Percentiles rank a stretch among this genome's conserved stretches.
Evolutionary conservation across 2,329 filamentous ascomycete species (phyloP).

Genomic region (Cladosporium velox): DNA sequence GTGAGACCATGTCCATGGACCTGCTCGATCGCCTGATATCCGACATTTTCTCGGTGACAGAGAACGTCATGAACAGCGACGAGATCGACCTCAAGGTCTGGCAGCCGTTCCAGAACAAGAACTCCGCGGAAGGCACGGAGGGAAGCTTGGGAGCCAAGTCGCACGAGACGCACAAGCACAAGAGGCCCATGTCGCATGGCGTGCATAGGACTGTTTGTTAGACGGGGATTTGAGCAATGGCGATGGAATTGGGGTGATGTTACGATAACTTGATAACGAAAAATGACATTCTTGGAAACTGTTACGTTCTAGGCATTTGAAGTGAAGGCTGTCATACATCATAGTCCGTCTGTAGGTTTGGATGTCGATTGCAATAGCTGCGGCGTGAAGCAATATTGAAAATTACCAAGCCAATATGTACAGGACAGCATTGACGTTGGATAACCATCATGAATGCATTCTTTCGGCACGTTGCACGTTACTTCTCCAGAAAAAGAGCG

Average conservation of each 20-base stretch:
- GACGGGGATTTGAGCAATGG: neutral
- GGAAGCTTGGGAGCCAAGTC: conserved; percentile 39
- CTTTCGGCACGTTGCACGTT: no score
- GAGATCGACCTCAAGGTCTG: conserved; percentile 54
- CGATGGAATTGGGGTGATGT: neutral
- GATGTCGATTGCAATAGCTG: no score
- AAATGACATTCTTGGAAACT: neutral
- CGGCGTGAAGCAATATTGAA: no score
- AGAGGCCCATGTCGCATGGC: conserved; percentile 49
- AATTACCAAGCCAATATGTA: no score
- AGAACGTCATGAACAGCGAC: conserved; percentile 59
- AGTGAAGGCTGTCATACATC: neutral
- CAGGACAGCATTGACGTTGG: no score
- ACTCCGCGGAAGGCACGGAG: conserved; percentile 47
- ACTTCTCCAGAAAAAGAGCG: no score
- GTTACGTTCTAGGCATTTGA: neutral
- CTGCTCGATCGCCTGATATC: conserved; percentile 63
- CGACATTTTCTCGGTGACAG: conserved; percentile 63
- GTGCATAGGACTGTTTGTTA: conserved; percentile 54
- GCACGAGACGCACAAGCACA: conserved; percentile 48
- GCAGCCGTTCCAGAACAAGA: conserved; percentile 41
- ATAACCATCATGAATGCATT: no score
- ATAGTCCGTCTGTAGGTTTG: no score
- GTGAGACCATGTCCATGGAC: conserved; percentile 69
- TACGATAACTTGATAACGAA: neutral